Base-by-base conservation (phyloP, 306 rosid species). In the Cucurbita pepo region DNA sequence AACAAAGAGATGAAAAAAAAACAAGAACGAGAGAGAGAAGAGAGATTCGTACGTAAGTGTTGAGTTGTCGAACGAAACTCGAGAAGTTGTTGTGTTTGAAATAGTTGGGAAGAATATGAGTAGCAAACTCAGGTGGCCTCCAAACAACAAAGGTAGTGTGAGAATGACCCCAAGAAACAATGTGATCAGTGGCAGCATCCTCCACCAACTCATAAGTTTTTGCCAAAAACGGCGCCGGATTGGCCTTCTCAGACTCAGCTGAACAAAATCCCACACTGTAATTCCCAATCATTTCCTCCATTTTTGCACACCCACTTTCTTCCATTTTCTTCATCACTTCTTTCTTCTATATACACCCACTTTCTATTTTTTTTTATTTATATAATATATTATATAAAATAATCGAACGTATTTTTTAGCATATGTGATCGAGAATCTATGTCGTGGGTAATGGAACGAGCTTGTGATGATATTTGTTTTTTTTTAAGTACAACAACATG, bases 71-170 rank as follows among this genome's bases (percentile, higher is more conserved):
- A 72, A 90, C 96, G 77, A 90, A 90, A 84, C 96, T 90, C 10
- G 96, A 90, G 85, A 90, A 90, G 79, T 90, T 90, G 88, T 90
- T 90, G 85, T 90, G 96, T 66, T 90, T 90, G 91, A 90, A 90
- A 75, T 84, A 90, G 77, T 86, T 90, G 1, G 96, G 96, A 69
- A 90, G 96, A 66, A 90, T 88, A 62, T 90, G 87, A 71, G 85
- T 83, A 15, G 96, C 87, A 56, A 90, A 90, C 79, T 88, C 94
- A 19, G 94, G 83, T 8, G 96, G 93, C 15, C 88, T 88, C 86
- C 96, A 88, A 21, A 90, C 96, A 43, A 88, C 81, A 58, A 90
- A 90, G 10, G 91, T 83, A 14, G 91, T 67, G 44, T 80, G 72
- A 75, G 88, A 85, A 72, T 86, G 86, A 52, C 88, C 84, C 96